A percentile compares a stretch with the other conserved stretches of the same genome.
phyloP scores from a whole-genome alignment of 305 asterid species.

The Petunia hybrid region DNA sequence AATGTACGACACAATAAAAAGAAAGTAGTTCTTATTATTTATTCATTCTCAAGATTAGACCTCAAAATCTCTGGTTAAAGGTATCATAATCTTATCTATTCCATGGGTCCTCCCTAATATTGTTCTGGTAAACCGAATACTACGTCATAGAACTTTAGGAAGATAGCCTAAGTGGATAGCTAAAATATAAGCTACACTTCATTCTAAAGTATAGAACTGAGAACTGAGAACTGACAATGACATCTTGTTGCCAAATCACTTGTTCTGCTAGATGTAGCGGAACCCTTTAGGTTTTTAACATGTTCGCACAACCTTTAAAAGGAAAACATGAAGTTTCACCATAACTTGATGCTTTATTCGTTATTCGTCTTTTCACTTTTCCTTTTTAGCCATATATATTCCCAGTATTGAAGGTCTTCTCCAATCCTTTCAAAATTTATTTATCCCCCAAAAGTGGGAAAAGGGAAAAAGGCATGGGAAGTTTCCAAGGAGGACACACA shows the following conservation, averaged over 20 bases:
- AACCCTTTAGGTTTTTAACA: not conserved
- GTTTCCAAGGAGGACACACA: not conserved
- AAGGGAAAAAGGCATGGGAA: not conserved
- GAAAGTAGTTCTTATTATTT: too few relatives aligned
- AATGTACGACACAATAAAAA: too few relatives aligned
- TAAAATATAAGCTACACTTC: too few relatives aligned
- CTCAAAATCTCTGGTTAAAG: too few relatives aligned
- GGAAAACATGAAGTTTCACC: not conserved
- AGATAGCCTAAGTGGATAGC: too few relatives aligned
- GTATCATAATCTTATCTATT: too few relatives aligned
- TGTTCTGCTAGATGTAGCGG: not conserved
- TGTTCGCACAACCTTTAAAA: not conserved
- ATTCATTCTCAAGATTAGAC: too few relatives aligned
- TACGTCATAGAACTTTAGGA: too few relatives aligned
- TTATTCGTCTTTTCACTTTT: not conserved
- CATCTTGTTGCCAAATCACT: not conserved
- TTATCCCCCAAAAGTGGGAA: not conserved
- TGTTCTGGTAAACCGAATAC: too few relatives aligned
- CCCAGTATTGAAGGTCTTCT: not conserved
- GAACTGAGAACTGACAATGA: not conserved
- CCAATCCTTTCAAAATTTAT: not conserved
- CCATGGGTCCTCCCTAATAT: too few relatives aligned
- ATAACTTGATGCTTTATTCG: not conserved
- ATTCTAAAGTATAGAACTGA: too few relatives aligned
- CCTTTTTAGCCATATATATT: slow-evolving; percentile 1